These are phyloP conservation scores for Mortierella sp. DNA, from an alignment of 371 early-diverging fungal genomes.

Conservation along the genomic window DNA sequence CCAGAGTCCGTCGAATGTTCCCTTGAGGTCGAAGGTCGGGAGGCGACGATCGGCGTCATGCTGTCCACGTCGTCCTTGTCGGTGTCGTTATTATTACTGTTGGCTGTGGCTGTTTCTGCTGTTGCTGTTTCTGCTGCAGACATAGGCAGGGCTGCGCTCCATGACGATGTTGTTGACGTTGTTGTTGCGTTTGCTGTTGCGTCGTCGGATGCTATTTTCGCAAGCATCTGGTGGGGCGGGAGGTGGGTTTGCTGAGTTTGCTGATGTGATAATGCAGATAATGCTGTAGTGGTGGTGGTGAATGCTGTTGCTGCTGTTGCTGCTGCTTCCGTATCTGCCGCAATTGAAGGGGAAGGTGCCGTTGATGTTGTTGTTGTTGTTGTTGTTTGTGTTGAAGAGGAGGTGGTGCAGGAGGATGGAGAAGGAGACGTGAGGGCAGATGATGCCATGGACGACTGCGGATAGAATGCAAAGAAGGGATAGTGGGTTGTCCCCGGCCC, in stretches of 20 bases:
- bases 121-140: background rate
- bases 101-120: background rate
- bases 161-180: slow-evolving; percentile 3
- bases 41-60: background rate
- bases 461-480: background rate
- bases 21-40: slow-evolving; percentile 11
- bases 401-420: slow-evolving; percentile 1
- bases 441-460: slow-evolving; percentile 16
- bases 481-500: background rate
- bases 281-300: background rate
- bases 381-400: slow-evolving; percentile 1
- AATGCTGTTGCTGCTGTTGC: background rate
- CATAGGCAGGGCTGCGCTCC: background rate
- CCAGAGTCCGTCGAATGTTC: slow-evolving; percentile 24
- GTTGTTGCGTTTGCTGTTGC: background rate
- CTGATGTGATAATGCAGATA: background rate
- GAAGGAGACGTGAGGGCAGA: background rate
- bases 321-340: background rate
- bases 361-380: background rate
- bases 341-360: background rate
- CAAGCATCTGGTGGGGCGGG: background rate
- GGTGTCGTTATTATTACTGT: background rate
- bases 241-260: background rate
- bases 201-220: background rate
- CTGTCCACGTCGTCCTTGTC: background rate